Base-by-base conservation (phyloP, 2,329 filamentous ascomycete genomes). In the Cytospora leucostoma region DNA sequence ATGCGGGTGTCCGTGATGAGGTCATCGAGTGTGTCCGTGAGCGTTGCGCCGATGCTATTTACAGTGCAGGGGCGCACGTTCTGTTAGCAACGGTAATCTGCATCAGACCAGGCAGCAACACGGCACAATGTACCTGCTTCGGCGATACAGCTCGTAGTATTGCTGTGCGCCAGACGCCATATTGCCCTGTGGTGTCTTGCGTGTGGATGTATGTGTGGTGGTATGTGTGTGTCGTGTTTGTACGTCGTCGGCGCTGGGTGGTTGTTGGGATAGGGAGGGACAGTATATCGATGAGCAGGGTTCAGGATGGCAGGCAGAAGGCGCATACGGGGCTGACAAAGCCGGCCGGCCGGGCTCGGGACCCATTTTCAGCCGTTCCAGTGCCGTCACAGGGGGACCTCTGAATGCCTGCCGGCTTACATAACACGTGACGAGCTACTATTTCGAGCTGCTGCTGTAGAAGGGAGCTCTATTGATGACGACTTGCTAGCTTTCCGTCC, bases 11-110 rank as follows among this genome's bases (percentile, higher is more conserved):
- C 90, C 74, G 91, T 94, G 78, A 99, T 98, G 70, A 99, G 84
- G 73, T 96, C 92, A 79, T 99, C 95, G 72, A 99, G 93, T 61
- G 93, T 97, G 79, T 99, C 96, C 61, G 94, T 97, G 72, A 99
- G 85, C 63, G 94, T 89, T 73, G 92, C 85, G 71, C 95, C 95
- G 80, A 99, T 92, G 79, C 95, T 99, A 55, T 67, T 67, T 56
- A 27, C 54, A 65, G 56, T 47, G 63, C 56, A 37, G 51, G 11
- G 37, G 61, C 61, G 54, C 57, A 58, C n/a, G 34, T 40, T 56
- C 49, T 38, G 64, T 66, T 59, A 66, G 64, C 61, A 54, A 47
- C 58, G 59, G 66, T 65, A 66, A 65, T 63, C 65, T 69, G 65
- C 68, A 69, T 67, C 66, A 64, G 56, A 54, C 27, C 27, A 62